A percentile compares a stretch with the other conserved stretches of the same genome.
Evolutionary conservation across 306 rosid species (phyloP).

Genomic region (Aeschynomene evenia): DNA sequence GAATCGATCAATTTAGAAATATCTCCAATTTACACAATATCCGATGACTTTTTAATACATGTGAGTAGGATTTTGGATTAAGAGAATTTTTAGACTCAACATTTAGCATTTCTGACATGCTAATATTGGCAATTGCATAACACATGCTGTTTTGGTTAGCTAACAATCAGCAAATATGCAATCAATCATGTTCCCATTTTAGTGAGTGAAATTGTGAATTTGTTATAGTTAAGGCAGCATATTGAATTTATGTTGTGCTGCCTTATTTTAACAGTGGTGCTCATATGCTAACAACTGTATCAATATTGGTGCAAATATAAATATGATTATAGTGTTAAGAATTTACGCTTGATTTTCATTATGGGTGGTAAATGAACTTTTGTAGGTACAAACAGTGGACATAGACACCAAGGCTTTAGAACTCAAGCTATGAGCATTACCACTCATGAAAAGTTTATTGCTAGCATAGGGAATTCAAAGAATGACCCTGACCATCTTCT

Average conservation of each 20-base stretch:
- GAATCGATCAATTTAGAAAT: no score
- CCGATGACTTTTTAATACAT: no score
- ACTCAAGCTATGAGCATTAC: constrained; percentile 64
- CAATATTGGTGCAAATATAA: constrained; percentile 18
- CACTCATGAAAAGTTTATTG: constrained; percentile 43
- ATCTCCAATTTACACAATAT: no score
- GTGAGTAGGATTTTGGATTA: no score
- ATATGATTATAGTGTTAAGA: neutral
- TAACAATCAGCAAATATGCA: neutral
- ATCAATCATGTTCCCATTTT: neutral
- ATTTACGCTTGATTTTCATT: constrained; percentile 8
- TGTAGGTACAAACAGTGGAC: constrained; percentile 61
- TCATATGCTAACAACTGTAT: constrained; percentile 7
- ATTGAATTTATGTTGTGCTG: neutral
- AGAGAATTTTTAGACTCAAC: no score
- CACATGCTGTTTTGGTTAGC: neutral
- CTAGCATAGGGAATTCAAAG: constrained; percentile 38
- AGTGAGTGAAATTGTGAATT: neutral
- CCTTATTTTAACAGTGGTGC: neutral
- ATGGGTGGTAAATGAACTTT: constrained; percentile 27
- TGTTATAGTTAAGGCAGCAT: no score
- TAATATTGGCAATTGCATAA: neutral
- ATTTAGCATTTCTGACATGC: no score
- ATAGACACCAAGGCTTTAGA: constrained; percentile 55
- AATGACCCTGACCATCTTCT: constrained; percentile 86